A percentile compares a stretch with the other conserved stretches of the same genome.
These are phyloP conservation scores for Helianthus annuus DNA, from an alignment of 129 eudicot genomes.

Conservation along the genomic window DNA sequence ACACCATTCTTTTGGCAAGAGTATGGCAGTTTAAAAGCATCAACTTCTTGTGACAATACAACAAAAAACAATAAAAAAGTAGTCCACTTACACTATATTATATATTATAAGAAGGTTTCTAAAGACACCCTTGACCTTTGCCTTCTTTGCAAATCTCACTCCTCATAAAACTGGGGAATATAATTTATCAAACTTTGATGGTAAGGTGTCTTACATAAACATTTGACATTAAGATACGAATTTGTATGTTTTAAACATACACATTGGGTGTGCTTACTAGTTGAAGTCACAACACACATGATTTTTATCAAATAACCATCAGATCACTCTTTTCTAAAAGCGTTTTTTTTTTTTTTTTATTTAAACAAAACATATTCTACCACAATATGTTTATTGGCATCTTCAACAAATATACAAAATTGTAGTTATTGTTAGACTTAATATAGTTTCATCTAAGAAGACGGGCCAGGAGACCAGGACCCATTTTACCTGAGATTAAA, in stretches of 20 bases:
- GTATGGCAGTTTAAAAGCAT: constrained; percentile 35
- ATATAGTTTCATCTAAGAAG: no score
- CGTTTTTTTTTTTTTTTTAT: neutral
- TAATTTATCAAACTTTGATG: neutral
- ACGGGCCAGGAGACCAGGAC: no score
- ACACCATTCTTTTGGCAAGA: constrained; percentile 36
- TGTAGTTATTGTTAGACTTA: no score
- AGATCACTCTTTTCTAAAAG: neutral
- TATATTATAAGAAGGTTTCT: constrained; percentile 1
- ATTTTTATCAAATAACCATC: neutral
- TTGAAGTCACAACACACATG: neutral
- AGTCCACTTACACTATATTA: constrained; percentile 31
- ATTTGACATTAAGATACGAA: neutral
- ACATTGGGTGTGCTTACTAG: neutral
- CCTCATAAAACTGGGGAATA: neutral
- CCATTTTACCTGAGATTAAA: no score
- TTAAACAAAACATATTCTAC: no score
- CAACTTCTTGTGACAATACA: constrained; percentile 27
- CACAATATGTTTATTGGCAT: no score
- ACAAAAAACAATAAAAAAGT: constrained; percentile 16
- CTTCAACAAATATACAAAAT: no score
- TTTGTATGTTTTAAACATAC: neutral
- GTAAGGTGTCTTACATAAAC: neutral
- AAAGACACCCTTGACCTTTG: constrained; percentile 18
- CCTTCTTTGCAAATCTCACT: constrained; percentile 11